These are phyloP conservation scores for Musa acuminata DNA, from an alignment of 176 grass and related monocot species.

Conservation along the genomic window DNA sequence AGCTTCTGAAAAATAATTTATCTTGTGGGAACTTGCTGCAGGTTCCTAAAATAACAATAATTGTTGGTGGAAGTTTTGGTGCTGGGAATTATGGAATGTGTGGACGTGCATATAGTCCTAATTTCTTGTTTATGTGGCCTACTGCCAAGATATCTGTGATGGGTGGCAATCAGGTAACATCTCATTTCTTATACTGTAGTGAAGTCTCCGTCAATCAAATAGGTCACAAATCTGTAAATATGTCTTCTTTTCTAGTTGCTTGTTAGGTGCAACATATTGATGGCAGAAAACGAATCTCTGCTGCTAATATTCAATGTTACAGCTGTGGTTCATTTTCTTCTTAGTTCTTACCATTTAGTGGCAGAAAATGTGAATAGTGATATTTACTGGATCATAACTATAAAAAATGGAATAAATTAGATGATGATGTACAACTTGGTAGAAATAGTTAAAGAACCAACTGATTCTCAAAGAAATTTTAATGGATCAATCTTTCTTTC, in stretches of 20 bases:
- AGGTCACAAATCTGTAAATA: not conserved
- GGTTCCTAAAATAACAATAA: constrained; percentile 96
- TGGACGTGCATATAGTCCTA: constrained; percentile 89
- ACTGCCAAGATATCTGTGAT: constrained; percentile 98
- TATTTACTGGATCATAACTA: no score
- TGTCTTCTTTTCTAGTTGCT: not conserved
- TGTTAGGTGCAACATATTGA: not conserved
- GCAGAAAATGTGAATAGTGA: no score
- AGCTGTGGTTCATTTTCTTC: no score
- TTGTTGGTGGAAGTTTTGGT: constrained; percentile 96
- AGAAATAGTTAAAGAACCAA: no score
- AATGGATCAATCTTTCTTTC: no score
- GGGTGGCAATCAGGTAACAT: constrained; percentile 81
- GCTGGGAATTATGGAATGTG: constrained; percentile 99
- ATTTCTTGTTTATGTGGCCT: constrained; percentile 94
- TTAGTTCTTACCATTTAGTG: no score
- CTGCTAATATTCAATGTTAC: not conserved
- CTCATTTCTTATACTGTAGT: not conserved
- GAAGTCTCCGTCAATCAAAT: not conserved
- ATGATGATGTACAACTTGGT: no score
- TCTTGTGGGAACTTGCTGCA: constrained; percentile 15
- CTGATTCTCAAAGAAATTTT: no score
- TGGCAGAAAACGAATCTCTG: not conserved
- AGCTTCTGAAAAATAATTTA: no score
- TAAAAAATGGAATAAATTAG: no score